Conservation (phyloP, 805 yeast species). For the Candida wancherniae region DNA sequence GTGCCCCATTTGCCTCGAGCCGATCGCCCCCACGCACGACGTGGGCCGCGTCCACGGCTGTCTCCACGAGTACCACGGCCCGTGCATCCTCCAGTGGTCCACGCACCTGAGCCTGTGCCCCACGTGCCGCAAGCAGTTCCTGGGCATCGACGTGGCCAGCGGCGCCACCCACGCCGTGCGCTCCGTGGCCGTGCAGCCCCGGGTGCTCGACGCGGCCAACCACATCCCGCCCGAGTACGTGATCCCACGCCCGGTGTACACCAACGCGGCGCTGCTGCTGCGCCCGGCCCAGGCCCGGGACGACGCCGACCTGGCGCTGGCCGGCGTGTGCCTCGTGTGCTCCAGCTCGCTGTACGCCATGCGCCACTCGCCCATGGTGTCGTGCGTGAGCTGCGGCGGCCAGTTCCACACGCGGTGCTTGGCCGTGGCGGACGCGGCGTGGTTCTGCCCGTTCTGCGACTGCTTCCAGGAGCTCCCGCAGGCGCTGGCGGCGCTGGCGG, state of each 20-base stretch:
- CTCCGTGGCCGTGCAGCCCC: conserved; percentile 25
- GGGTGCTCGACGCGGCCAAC: conserved; percentile 32
- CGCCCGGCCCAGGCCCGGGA: conserved; percentile 1
- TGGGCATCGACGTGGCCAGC: conserved; percentile 27
- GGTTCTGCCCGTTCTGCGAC: conserved; percentile 54
- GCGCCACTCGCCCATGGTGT: conserved; percentile 17
- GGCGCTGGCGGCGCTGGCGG: not conserved
- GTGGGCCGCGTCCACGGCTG: conserved; percentile 35
- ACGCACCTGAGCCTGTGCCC: conserved; percentile 56
- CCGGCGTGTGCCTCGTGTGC: conserved; percentile 31
- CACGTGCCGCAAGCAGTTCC: conserved; percentile 49
- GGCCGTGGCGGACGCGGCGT: conserved; percentile 24
- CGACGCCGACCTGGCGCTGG: conserved; percentile 3
- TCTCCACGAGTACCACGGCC: conserved; percentile 51
- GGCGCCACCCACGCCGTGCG: conserved; percentile 9
- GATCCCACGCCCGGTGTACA: conserved; percentile 15
- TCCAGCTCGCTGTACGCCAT: conserved; percentile 31
- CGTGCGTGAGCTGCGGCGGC: conserved; percentile 34
- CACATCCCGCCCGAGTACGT: conserved; percentile 34
- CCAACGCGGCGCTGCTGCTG: conserved; percentile 1
- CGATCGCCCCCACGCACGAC: conserved; percentile 8
- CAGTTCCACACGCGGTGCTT: conserved; percentile 40
- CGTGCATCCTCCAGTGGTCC: conserved; percentile 57
- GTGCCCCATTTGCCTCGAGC: conserved; percentile 61
- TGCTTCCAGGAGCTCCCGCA: conserved; percentile 28